Evolutionary conservation across 371 early-diverging fungal species (phyloP), one percentile per base, ranked within the genome.

Genomic region (Gilbertella persicaria): DNA sequence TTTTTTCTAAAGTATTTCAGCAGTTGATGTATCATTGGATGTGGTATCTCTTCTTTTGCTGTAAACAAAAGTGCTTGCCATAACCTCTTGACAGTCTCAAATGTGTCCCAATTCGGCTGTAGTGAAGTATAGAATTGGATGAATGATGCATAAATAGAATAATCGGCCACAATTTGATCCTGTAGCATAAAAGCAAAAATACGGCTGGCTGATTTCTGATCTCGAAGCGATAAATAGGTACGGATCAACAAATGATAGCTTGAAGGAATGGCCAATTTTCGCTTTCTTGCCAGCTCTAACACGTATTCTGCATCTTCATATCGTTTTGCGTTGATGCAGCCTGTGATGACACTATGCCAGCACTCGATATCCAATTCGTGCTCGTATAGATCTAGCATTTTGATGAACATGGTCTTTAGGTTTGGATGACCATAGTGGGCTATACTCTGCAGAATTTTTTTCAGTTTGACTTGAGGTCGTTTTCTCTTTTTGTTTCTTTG

Each of bases 51-150:
- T 39, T 28, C 7, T 36, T 25, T 57, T 16, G 50, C 46, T 13
- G 42, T 48, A 26, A 64, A 17, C 8, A 64, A 19, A 16, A 33
- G 12, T 8, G 56, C 65, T 25, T 64, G 65, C 65, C 65, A 64
- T 37, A 64, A 26, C 36, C 49, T 23, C 13, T 39, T 21, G 12
- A 64, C 1, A 7, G 50, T 64, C 20, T 51, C 45, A 6, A 38
- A 24, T 17, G 30, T 44, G 0, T 53, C 54, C 12, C n/a, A 1
- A n/a, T 25, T 38, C 30, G 35, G 12, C 4, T 25, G 29, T 16
- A 44, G 19, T 43, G 35, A 21, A n/a, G 50, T 49, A 9, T 58
- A 62, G 9, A 39, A 49, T 8, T 33, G 9, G 14, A 62, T 53
- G 36, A 62, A 62, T 12, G 25, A 24, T 33, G 37, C 45, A 40